Percentiles rank a stretch among this genome's conserved stretches.
phyloP scores from a whole-genome alignment of 2,329 filamentous ascomycete species.

The Scleromitrula shiraiana region DNA sequence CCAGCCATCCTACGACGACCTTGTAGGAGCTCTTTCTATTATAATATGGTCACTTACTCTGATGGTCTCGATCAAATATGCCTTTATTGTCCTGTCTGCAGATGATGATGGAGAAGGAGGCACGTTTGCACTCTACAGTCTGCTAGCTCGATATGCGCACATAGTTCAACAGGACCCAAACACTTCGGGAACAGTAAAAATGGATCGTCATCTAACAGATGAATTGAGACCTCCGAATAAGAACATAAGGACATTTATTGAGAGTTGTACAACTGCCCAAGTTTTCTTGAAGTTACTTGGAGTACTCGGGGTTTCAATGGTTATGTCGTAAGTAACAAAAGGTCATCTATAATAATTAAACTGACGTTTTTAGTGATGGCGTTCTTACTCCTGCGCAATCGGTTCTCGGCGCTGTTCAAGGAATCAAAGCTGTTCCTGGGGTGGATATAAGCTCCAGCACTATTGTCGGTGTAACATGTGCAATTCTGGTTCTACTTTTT shows the following conservation, averaged over 20 bases:
- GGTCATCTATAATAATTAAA: neutral
- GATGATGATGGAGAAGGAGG: constrained; percentile 67
- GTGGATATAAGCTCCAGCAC: constrained; percentile 47
- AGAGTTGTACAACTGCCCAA: constrained; percentile 45
- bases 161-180: constrained; percentile 53
- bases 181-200: constrained; percentile 44
- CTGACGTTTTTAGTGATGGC: constrained; percentile 38
- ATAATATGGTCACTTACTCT: constrained; percentile 62
- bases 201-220: constrained; percentile 49
- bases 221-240: constrained; percentile 47
- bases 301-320: constrained; percentile 59
- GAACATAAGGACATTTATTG: constrained; percentile 47
- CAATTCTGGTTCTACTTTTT: constrained; percentile 57
- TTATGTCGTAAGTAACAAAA: constrained; percentile 39
- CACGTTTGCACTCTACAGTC: constrained; percentile 58
- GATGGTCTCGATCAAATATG: constrained; percentile 64
- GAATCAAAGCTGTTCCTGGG: constrained; percentile 49
- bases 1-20: constrained; percentile 46
- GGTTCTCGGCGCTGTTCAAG: constrained; percentile 61
- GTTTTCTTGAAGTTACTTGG: constrained; percentile 51
- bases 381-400: constrained; percentile 63
- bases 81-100: constrained; percentile 55
- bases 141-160: constrained; percentile 53
- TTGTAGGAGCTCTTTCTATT: constrained; percentile 58
- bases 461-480: constrained; percentile 56